Percentiles rank a stretch among this genome's conserved stretches.
Conservation (phyloP, 2,329 filamentous ascomycete species). For the Penicillium sp. region DNA sequence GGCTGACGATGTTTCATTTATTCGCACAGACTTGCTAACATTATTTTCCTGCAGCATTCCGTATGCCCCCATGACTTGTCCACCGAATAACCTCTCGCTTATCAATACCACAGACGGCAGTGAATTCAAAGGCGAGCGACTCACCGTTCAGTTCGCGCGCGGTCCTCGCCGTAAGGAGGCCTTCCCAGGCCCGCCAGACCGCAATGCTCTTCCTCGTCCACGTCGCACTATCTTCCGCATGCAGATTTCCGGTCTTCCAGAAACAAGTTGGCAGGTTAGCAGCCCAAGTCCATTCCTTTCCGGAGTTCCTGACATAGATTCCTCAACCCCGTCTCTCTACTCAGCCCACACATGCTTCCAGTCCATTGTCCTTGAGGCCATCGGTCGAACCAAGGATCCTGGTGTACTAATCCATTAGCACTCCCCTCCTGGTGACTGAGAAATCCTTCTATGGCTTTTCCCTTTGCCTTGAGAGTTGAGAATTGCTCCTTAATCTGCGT, state of each 20-base stretch:
- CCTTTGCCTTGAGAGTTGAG: not conserved
- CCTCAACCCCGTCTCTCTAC: conserved; percentile 16
- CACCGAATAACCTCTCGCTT: conserved; percentile 27
- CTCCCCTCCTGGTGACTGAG: not conserved
- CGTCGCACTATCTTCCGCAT: conserved; percentile 94
- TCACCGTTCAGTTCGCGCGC: conserved; percentile 97
- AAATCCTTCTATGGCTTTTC: not conserved
- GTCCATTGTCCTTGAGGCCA: conserved; percentile 10
- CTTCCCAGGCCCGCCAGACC: conserved; percentile 61
- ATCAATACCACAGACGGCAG: conserved; percentile 70
- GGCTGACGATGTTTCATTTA: conserved; percentile 10
- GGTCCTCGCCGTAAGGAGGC: conserved; percentile 71
- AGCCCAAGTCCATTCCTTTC: conserved; percentile 33
- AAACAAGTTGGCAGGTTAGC: conserved; percentile 99
- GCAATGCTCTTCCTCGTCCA: conserved; percentile 68
- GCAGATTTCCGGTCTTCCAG: conserved; percentile 95
- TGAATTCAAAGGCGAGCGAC: conserved; percentile 94
- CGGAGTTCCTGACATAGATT: conserved; percentile 26
- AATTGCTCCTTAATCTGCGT: not conserved
- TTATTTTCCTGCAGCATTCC: conserved; percentile 49
- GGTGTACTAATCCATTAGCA: conserved; percentile 2
- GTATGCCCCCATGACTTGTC: conserved; percentile 60
- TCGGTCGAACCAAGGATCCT: conserved; percentile 11
- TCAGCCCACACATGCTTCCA: conserved; percentile 12
- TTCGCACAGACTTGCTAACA: conserved; percentile 20